Evolutionary conservation across 2,329 filamentous ascomycete species (phyloP), one percentile per base, ranked within the genome.

Genomic region (Colletotrichum chrysophilum): DNA sequence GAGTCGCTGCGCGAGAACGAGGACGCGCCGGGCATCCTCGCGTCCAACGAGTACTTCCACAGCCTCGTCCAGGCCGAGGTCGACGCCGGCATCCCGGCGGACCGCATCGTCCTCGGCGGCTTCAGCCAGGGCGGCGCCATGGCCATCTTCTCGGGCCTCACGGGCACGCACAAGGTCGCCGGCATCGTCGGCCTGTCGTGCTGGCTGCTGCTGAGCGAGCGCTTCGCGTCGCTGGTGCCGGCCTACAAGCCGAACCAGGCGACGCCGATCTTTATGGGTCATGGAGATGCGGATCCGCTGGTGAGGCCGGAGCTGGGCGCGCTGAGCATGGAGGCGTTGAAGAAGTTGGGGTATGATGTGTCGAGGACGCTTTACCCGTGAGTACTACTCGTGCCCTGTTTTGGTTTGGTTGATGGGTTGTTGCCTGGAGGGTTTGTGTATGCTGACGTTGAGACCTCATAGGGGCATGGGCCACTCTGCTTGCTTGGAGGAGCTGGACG

Each of bases 61-160:
- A 86, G 87, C 52, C 90, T 98, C 68, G 94, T 98, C 84, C 92
- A 95, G 81, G 87, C 92, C 76, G 95, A 98, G 86, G 92, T 98
- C 70, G 91, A 94, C 71, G 90, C 93, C 70, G 96, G 96, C 75
- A 97, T 98, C 79, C 91, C 95, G 1, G 89, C 95, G 0, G 92
- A 94, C 74, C 94, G 96, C 69, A 96, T 99, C 81, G 91, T 98
- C 21, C 86, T 98, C 8, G 96, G 95, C 38, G 94, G 95, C 55
- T 97, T 96, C 88, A 94, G 92, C 28, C 92, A 98, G 85, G 96
- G 96, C 75, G 96, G 95, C 68, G 96, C 96, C 72, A 95, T 98
- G 89, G 92, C 95, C 24, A 85, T 98, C 52, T 92, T 98, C 81
- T 89, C 94, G 0, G 96, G 95, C 7, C 86, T 98, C 56, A 98